These are phyloP conservation scores for Nannochloropsis salina DNA, from an alignment of 108 stramenopile species.

Conservation along the genomic window DNA sequence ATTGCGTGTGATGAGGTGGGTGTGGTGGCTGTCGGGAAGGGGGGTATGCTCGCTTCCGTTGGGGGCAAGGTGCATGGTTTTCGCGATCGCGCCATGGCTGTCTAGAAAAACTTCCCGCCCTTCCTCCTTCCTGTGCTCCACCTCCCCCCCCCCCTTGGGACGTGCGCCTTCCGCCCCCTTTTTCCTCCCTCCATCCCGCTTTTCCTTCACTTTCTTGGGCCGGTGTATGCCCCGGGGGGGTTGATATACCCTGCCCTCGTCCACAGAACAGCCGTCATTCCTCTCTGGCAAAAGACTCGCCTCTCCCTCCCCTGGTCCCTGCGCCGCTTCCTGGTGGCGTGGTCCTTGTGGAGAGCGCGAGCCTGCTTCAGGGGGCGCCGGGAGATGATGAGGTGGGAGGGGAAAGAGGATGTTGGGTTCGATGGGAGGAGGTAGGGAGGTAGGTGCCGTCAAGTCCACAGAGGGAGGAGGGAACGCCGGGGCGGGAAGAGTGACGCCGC, in stretches of 20 bases:
- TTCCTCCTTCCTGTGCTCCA: no score
- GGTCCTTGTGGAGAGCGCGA: no score
- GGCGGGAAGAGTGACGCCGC: no score
- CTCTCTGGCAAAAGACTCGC: constrained; percentile 30
- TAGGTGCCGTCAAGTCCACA: constrained; percentile 21
- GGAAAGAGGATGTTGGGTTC: not conserved
- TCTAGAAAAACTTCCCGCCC: no score
- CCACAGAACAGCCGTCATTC: constrained; percentile 48
- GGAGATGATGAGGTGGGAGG: not conserved
- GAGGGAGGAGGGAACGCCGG: no score
- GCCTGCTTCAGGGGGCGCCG: no score
- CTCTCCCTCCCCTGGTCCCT: not conserved
- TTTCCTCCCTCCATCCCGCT: not conserved
- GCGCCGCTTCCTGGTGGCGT: not conserved
- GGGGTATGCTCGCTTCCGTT: no score
- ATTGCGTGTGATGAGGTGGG: not conserved
- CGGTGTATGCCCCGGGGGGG: not conserved
- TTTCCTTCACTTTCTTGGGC: not conserved
- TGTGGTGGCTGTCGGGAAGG: no score
- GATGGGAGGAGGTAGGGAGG: not conserved
- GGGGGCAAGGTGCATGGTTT: no score
- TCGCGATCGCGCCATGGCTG: no score
- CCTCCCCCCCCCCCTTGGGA: not conserved
- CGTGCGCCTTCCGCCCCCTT: not conserved
- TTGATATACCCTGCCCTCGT: constrained; percentile 31